A percentile compares a stretch with the other conserved stretches of the same genome.
These are phyloP conservation scores for Backusella morwellensis DNA, from an alignment of 192 early-diverging fungal species.

Conservation along the genomic window DNA sequence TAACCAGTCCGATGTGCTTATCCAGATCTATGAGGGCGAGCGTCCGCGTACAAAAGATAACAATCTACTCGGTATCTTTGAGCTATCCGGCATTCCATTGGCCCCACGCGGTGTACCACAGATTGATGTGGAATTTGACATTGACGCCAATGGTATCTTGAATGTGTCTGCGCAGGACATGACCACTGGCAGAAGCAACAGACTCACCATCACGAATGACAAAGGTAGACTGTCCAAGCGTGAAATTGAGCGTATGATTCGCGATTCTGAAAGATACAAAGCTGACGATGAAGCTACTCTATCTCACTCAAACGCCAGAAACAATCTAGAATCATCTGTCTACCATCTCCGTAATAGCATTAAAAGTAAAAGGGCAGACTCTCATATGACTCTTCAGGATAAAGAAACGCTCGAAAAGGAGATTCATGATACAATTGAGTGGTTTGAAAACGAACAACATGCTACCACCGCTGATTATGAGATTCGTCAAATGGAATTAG, in stretches of 20 bases:
- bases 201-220: slow-evolving; percentile 96
- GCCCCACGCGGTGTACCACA: slow-evolving; percentile 94
- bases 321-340: slow-evolving; percentile 92
- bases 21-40: slow-evolving; percentile 97
- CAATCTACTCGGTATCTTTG: slow-evolving; percentile 96
- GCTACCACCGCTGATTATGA: neutral
- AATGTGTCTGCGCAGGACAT: slow-evolving; percentile 94
- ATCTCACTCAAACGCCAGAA: slow-evolving; percentile 85
- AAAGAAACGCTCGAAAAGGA: slow-evolving; percentile 85
- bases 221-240: slow-evolving; percentile 91
- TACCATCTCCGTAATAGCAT: slow-evolving; percentile 87
- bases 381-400: slow-evolving; percentile 70
- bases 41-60: slow-evolving; percentile 96
- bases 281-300: slow-evolving; percentile 93
- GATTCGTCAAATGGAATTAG: neutral
- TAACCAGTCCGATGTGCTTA: slow-evolving; percentile 93
- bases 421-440: slow-evolving; percentile 62
- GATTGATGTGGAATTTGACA: slow-evolving; percentile 96
- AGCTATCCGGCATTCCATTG: slow-evolving; percentile 90
- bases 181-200: slow-evolving; percentile 93
- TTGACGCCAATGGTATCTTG: slow-evolving; percentile 92
- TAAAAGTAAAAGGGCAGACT: slow-evolving; percentile 55
- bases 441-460: slow-evolving; percentile 64
- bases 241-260: slow-evolving; percentile 96
- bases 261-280: slow-evolving; percentile 92